Evolutionary conservation across 305 asterid genomes (phyloP), one percentile per base, ranked within the genome.

Genomic region (Fraxinus paxiana): DNA sequence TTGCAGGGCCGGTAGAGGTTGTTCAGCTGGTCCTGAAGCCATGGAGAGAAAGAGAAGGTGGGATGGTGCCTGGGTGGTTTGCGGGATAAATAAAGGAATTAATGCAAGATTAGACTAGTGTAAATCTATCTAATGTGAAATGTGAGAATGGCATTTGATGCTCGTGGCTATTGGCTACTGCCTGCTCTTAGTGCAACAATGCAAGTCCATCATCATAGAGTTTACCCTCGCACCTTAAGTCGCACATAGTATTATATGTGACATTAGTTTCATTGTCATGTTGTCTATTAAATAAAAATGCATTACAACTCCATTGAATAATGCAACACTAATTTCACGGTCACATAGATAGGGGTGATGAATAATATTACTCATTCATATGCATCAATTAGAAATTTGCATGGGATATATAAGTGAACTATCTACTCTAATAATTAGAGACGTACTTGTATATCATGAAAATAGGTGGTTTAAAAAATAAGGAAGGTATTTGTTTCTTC

Each of bases 1-100:
- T 3, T 86, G 92, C 73, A 92, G 90, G 35, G 89, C 81, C 12
- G 82, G 88, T 48, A 76, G 82, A 51, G 83, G 86, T 82, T 89
- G 88, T 79, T 87, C 92, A 72, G 87, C 75, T 38, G 85, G 88
- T 65, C 69, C 80, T 69, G 90, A 81, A 20, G 92, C 93, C 97
- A 90, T 91, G 77, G 76, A 54, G 84, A 43, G 78, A 38, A 33
- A 31, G 30, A 28, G 54, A 74, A 30, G 12, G 78, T 24, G 34
- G 61, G 77, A 17, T 35, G 15, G 67, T 13, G 1, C 31, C 31
- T 30, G 31, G 31, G 2, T 2, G 75, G n/a, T 3, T 38, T 28
- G 74, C 26, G 7, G 80, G 5, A 73, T 46, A 65, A 65, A 84
- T 59, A 72, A 73, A 63, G 78, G 77, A 83, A 54, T 73, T 79